Evolutionary conservation across 805 yeast genomes (phyloP), one percentile per base, ranked within the genome.

Genomic region (Metschnikowia cubensis): DNA sequence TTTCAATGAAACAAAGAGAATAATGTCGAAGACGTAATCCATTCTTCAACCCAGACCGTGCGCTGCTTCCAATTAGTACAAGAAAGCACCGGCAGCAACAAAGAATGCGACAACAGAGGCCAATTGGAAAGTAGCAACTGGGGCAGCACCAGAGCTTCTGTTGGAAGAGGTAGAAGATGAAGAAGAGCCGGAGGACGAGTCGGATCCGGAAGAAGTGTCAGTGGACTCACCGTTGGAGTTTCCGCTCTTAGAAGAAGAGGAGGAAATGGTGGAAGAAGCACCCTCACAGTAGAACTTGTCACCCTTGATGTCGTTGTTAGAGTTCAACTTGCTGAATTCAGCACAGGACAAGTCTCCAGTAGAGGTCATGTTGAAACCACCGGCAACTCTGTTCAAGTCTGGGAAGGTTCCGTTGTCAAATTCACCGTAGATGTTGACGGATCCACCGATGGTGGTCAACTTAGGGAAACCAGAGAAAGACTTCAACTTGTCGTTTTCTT

Each of bases 321-420:
- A 70, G 80, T 88, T 84, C 67, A 89, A 80, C 49, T 70, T 63
- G 70, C 86, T 80, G 77, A 91, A 89, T 49, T 79, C 75, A 55
- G 77, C 69, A 83, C 99, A 94, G 74, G 89, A 83, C 73, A 89
- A 83, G 64, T 86, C 85, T 67, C 88, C 86, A 51, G 74, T 67
- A 53, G 96, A 79, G 68, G 85, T 85, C 66, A 94, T 79, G 65
- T 75, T 74, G 74, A 91, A 95, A 71, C 96, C 97, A 82, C 99
- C 99, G 68, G 82, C 82, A 63, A 94, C 96, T 64, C 85, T 81
- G 62, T 71, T 76, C 69, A 94, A 82, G 34, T 81, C 64, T 58
- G 85, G 82, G 69, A 94, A 81, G 54, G 89, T 74, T 66, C 94
- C 94, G 65, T 83, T 80, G 68, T 83, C 77, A 74, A 89, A 89